A percentile compares a stretch with the other conserved stretches of the same genome.
phyloP scores from a whole-genome alignment of 148 eudicot genomes.

The Nepenthes gracilis region DNA sequence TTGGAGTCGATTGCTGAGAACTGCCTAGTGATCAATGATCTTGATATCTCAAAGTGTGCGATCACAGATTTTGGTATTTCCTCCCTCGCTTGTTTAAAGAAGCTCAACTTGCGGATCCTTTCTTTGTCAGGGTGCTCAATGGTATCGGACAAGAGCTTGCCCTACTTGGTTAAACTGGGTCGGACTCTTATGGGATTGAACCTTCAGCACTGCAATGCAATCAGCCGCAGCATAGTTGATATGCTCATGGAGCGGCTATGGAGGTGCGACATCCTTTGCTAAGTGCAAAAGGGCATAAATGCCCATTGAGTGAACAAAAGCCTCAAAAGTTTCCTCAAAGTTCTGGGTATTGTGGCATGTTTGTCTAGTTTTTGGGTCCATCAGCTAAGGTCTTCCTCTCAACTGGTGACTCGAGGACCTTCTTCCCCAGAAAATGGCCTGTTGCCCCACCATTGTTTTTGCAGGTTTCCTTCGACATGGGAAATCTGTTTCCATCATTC shows the following conservation, averaged over 20 bases:
- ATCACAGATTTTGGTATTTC: conserved; percentile 53
- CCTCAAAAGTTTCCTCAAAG: no score
- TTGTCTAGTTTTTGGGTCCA: no score
- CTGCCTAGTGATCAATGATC: conserved; percentile 52
- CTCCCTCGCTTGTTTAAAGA: conserved; percentile 42
- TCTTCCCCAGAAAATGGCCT: no score
- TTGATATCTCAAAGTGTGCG: conserved; percentile 51
- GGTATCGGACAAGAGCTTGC: conserved; percentile 46
- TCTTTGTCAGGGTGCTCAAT: conserved; percentile 48
- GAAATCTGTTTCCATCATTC: no score
- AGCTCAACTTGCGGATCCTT: conserved; percentile 39
- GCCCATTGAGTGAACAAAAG: no score
- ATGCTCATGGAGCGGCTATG: conserved; percentile 40
- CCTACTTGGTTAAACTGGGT: conserved; percentile 46
- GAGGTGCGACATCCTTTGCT: conserved; percentile 67
- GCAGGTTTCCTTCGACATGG: no score
- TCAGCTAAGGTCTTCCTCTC: no score
- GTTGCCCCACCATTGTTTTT: no score
- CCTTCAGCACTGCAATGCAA: conserved; percentile 51
- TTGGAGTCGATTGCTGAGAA: conserved; percentile 41
- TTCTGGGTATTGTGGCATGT: no score
- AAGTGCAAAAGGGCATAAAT: not conserved
- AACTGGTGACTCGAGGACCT: no score
- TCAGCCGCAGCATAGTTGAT: conserved; percentile 38
- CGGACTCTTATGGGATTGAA: conserved; percentile 58